These are phyloP conservation scores for Nissolia schottii DNA, from an alignment of 306 rosid species.

Conservation along the genomic window DNA sequence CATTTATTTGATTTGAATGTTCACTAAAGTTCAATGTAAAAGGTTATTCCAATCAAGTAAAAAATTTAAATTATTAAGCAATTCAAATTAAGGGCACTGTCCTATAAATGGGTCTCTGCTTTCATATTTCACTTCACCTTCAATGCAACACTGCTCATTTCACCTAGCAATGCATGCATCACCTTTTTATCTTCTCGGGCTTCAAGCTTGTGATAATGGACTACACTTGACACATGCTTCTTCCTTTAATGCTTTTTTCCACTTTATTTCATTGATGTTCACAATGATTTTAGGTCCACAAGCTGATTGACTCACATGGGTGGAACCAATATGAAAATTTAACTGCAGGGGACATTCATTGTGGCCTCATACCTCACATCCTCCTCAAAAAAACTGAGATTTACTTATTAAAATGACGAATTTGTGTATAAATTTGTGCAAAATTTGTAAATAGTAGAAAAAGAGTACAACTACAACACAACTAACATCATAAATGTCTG, in stretches of 20 bases:
- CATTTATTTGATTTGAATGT: not conserved
- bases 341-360: constrained; percentile 7
- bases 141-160: constrained; percentile 12
- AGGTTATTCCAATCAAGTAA: not conserved
- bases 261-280: constrained; percentile 30
- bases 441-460: not conserved
- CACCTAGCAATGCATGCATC: constrained; percentile 7
- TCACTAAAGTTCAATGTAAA: not conserved
- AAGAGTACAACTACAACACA: not conserved
- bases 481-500: not conserved
- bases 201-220: constrained; percentile 33
- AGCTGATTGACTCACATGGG: constrained; percentile 30
- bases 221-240: constrained; percentile 33
- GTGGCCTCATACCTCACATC: constrained; percentile 9
- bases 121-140: constrained; percentile 10
- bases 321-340: not conserved
- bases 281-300: constrained; percentile 47
- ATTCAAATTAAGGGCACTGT: not conserved
- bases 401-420: too few relatives aligned
- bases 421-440: not conserved
- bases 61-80: too few relatives aligned
- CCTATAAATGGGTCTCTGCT: not conserved
- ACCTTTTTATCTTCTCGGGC: constrained; percentile 43
- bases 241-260: constrained; percentile 40
- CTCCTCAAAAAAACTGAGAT: too few relatives aligned